Base-by-base conservation (phyloP, 2,329 filamentous ascomycete species). In the Metarhizium anisopliae region DNA sequence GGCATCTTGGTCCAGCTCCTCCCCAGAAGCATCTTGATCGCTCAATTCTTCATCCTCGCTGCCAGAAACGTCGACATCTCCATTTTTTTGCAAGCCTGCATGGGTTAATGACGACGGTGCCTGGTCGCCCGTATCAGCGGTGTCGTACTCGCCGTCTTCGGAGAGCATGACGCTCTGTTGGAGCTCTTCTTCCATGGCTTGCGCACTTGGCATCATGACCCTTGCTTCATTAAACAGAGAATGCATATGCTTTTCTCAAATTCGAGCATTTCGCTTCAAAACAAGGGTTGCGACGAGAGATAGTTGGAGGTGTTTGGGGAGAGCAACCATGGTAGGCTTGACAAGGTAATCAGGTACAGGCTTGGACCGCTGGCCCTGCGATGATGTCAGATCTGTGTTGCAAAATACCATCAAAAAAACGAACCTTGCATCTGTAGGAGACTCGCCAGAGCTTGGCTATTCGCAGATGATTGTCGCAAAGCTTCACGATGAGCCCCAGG, bases 101-200 rank as follows among this genome's bases (percentile, higher is more conserved):
- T 8, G 32, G 14, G 56, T 53, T 8, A 16, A 35, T 16, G 43
- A 43, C 11, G 43, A 40, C 10, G 49, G 16, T 38, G n/a, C 32
- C 42, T 58, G 47, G 8, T 32, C 36, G 51, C 20, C 67, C 38
- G 65, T 64, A 30, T 72, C 63, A n/a, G 60, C 60, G 14, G 62
- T 68, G 52, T 68, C 71, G 55, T 74, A 76, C 40, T 76, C 74
- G 51, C 72, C 74, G 55, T 75, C 76, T 56, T 79, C 77, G 6
- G 78, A 79, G 55, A 77, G 71, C 60, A 78, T 70, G 47, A 75
- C 76, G 65, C 78, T 81, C 62, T 80, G 77, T 63, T 82, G 80
- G 56, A 81, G 72, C 66, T 82, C 77, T 57, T 83, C 79, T 65
- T 82, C 76, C 70, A 80, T 81, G 52, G 76, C 71, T 63, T 80